Conservation (phyloP, 495 filamentous ascomycete genomes). For the Annulohypoxylon moriforme region DNA sequence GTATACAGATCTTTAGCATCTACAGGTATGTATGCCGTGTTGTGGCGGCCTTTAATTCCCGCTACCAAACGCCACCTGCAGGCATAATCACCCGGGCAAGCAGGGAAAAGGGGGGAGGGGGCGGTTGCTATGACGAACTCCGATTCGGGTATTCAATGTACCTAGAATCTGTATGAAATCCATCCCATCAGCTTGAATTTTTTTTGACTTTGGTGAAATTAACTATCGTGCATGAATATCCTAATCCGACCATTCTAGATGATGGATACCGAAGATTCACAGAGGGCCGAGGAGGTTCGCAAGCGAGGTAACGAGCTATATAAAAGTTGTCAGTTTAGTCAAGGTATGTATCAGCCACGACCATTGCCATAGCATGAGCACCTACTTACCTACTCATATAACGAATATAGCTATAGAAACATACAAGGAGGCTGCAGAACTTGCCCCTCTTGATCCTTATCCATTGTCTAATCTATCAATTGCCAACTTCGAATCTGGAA, state of each 20-base stretch:
- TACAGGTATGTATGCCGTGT: neutral
- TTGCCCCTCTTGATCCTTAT: slow-evolving; percentile 41
- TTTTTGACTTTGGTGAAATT: neutral
- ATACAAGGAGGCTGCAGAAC: slow-evolving; percentile 43
- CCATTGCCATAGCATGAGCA: neutral
- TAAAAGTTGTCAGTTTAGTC: neutral
- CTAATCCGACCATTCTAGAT: no score
- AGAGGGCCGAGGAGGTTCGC: neutral
- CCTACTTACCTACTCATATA: neutral
- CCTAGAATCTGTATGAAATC: neutral
- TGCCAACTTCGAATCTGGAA: slow-evolving; percentile 50
- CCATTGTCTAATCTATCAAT: slow-evolving; percentile 53
- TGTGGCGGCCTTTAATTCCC: neutral
- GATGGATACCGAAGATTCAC: neutral
- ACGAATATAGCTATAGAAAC: slow-evolving; percentile 39
- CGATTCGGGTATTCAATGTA: no score
- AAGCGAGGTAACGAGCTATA: slow-evolving; percentile 21
- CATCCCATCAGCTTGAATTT: neutral
- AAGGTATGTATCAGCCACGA: slow-evolving; percentile 13
- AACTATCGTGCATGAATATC: neutral
- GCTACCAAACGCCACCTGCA: neutral
- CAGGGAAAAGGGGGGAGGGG: no score
- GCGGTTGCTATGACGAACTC: neutral
- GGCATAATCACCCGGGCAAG: neutral
- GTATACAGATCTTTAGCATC: neutral